Evolutionary conservation across 306 rosid species (phyloP), one percentile per base, ranked within the genome.

Genomic region (Pyrus communis): DNA sequence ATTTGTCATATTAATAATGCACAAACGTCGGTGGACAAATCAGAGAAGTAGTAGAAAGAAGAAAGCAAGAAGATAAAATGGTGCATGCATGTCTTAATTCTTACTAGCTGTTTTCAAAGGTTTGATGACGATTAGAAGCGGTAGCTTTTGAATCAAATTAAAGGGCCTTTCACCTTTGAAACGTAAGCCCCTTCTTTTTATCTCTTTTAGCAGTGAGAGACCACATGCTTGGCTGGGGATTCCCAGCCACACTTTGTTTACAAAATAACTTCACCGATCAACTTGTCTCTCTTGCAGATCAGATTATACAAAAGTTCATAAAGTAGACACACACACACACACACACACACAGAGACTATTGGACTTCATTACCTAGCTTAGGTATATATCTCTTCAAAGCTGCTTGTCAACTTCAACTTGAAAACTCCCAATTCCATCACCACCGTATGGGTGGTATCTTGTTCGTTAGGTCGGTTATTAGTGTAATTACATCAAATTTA

Each of bases 191-290:
- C 67, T 66, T 67, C 38, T 71, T 71, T 63, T 78, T 71, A 78
- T 71, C 82, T 38, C 71, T 64, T 71, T 52, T 64, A 51, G 42
- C 74, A 73, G 69, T 71, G 6, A 74, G 19, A 67, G 64, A 42
- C 54, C 75, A 79, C 78, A 73, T 68, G 74, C 60, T 18, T 28
- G 78, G 40, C 71, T 38, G 73, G 74, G 52, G 60, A 59, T 40
- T 38, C 42, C 10, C 42, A 9, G 69, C 52, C 59, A 2, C 60
- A 1, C 5, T 73, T 33, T 64, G 66, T n/a, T 25, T 54, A 40
- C 59, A 73, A 25, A 31, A 35, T 60, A 55, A 35, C 55, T 35
- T n/a, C 54, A n/a, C 22, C 27, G 73, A 49, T 49, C 55, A 52
- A 76, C 73, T 76, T 76, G 79, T 54, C 66, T 23, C 72, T 54